Evolutionary conservation across 139 green algal species (phyloP).

Genomic region (Tetradesmus obliquus): DNA sequence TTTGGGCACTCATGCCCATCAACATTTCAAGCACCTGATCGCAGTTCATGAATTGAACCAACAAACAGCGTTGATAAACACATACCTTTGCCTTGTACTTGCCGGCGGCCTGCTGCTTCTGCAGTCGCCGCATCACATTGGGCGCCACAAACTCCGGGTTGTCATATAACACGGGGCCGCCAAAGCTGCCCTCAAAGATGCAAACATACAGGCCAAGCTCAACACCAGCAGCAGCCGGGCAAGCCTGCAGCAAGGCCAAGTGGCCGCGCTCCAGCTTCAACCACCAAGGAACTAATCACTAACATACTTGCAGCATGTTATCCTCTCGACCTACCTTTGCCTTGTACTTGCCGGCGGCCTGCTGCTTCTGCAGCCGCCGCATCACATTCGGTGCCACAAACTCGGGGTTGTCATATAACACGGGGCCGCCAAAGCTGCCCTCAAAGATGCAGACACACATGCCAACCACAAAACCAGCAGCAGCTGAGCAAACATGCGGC

Average conservation of each 20-base stretch:
- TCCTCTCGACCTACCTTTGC: constrained; percentile 63
- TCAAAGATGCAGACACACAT: constrained; percentile 74
- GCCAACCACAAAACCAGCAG: too few species aligned
- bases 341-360: constrained; percentile 82
- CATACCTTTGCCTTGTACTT: constrained; percentile 86
- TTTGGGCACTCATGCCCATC: too few species aligned
- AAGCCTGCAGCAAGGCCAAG: constrained; percentile 93
- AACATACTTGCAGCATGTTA: too few species aligned
- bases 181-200: constrained; percentile 92
- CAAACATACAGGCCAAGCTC: too few species aligned
- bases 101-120: constrained; percentile 78
- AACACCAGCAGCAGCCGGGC: neutral
- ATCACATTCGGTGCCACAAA: constrained; percentile 95
- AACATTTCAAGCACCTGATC: too few species aligned
- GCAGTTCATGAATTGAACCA: too few species aligned
- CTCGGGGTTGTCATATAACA: constrained; percentile 92
- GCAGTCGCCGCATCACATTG: constrained; percentile 76
- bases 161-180: constrained; percentile 90
- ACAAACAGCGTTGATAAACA: constrained; percentile 42
- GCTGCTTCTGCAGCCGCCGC: constrained; percentile 74
- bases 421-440: constrained; percentile 87
- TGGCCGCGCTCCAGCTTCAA: neutral
- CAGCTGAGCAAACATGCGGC: constrained; percentile 79
- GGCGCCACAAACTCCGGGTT: constrained; percentile 94
- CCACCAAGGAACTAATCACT: too few species aligned